A percentile compares a stretch with the other conserved stretches of the same genome.
Conservation (phyloP, 352 stramenopile species). For the Pythium periplocum region DNA sequence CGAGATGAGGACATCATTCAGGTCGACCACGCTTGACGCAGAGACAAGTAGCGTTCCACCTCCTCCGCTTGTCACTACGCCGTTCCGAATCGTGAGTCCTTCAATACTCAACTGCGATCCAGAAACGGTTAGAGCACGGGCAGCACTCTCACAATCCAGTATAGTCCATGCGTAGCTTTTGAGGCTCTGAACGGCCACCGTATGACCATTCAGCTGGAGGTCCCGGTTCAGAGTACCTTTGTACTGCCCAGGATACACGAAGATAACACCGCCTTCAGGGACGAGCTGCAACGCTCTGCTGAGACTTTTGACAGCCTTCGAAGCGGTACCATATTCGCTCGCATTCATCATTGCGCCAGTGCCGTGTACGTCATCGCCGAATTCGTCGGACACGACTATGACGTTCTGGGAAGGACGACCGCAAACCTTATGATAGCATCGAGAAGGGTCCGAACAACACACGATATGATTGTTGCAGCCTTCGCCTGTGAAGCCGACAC, state of each 20-base stretch:
- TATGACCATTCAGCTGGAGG: conserved; percentile 12
- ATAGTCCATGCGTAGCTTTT: conserved; percentile 45
- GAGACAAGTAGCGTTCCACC: conserved; percentile 7
- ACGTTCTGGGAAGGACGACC: conserved; percentile 23
- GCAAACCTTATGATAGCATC: conserved; percentile 37
- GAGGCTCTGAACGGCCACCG: conserved; percentile 32
- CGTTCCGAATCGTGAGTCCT: conserved; percentile 40
- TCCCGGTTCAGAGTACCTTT: conserved; percentile 28
- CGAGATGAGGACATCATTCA: conserved; percentile 23
- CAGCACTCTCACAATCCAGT: conserved; percentile 29
- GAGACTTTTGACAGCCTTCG: conserved; percentile 49
- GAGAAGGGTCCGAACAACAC: conserved; percentile 35
- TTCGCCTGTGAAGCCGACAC: conserved; percentile 65
- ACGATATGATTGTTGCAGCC: conserved; percentile 58
- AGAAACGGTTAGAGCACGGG: conserved; percentile 12
- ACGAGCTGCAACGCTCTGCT: conserved; percentile 32
- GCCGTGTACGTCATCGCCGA: conserved; percentile 44
- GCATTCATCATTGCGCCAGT: conserved; percentile 51
- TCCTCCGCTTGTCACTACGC: conserved; percentile 15
- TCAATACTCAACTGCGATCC: conserved; percentile 20
- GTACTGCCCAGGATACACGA: conserved; percentile 58
- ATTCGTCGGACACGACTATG: conserved; percentile 47
- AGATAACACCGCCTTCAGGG: conserved; percentile 25
- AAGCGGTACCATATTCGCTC: conserved; percentile 38
- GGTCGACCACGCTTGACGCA: conserved; percentile 2